Percentiles rank a stretch among this genome's conserved stretches.
phyloP scores from a whole-genome alignment of 768 basidiomycete genomes.

The Pholiota conissans region DNA sequence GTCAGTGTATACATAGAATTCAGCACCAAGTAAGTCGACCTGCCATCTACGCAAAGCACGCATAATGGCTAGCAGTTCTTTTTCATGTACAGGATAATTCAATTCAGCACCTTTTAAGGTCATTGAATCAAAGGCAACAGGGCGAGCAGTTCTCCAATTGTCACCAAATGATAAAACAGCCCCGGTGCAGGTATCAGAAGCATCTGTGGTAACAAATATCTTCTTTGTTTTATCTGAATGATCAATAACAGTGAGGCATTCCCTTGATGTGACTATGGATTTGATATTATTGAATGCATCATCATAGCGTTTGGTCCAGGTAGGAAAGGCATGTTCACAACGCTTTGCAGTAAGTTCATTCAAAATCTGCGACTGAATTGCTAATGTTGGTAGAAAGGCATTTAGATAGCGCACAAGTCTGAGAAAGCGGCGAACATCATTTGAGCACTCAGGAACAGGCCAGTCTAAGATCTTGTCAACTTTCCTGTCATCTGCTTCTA shows the following conservation, averaged over 20 bases:
- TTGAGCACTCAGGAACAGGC: slow-evolving; percentile 19
- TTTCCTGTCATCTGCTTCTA: slow-evolving; percentile 23
- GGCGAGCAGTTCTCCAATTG: slow-evolving; percentile 31
- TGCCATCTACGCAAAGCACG: slow-evolving; percentile 27
- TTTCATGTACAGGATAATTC: slow-evolving; percentile 9
- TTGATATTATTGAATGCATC: slow-evolving; percentile 18
- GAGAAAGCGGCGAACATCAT: slow-evolving; percentile 9
- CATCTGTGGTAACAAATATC: slow-evolving; percentile 35
- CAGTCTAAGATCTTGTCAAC: slow-evolving; percentile 26
- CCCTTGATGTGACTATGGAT: slow-evolving; percentile 6
- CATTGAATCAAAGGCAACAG: slow-evolving; percentile 31
- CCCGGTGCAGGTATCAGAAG: slow-evolving; percentile 27
- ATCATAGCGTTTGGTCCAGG: too few species aligned
- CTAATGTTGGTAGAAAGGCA: too few species aligned
- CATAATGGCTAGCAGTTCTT: slow-evolving; percentile 29
- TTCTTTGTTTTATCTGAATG: slow-evolving; percentile 14
- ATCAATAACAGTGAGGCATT: slow-evolving; percentile 18
- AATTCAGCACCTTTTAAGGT: slow-evolving; percentile 22
- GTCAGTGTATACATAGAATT: slow-evolving; percentile 32
- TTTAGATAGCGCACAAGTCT: too few species aligned
- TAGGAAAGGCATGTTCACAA: too few species aligned
- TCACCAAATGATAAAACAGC: slow-evolving; percentile 30
- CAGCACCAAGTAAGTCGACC: slow-evolving; percentile 21
- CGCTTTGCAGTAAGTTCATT: too few species aligned
- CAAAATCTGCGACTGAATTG: too few species aligned